Evolutionary conservation across 495 filamentous ascomycete genomes (phyloP).

Genomic region (Annulohypoxylon nitens): DNA sequence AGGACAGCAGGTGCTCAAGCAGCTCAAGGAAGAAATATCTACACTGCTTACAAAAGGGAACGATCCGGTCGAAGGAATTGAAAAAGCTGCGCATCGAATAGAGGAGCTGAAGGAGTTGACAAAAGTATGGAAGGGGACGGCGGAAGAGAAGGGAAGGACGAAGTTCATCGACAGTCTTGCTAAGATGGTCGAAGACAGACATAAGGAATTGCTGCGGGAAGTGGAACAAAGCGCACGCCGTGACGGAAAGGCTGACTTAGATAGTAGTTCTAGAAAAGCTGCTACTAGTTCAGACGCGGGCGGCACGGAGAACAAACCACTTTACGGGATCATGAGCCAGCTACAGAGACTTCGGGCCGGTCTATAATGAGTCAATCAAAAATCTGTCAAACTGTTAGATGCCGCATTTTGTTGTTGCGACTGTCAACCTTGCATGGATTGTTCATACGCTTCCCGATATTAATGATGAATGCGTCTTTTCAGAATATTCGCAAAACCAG

Average conservation of each 20-base stretch:
- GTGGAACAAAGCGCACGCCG: constrained; percentile 57
- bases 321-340: constrained; percentile 83
- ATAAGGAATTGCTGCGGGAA: constrained; percentile 67
- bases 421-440: background rate
- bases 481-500: background rate
- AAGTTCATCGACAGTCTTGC: constrained; percentile 85
- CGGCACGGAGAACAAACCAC: constrained; percentile 54
- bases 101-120: constrained; percentile 78
- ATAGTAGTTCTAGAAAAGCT: constrained; percentile 46
- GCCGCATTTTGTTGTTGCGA: background rate
- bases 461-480: background rate
- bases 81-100: constrained; percentile 77
- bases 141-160: constrained; percentile 86
- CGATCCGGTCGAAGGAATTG: constrained; percentile 67
- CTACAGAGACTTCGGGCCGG: constrained; percentile 83
- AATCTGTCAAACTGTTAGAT: constrained; percentile 2
- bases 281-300: constrained; percentile 45
- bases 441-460: background rate
- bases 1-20: constrained; percentile 77
- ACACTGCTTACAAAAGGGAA: constrained; percentile 69
- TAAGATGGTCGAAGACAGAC: constrained; percentile 69
- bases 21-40: constrained; percentile 77
- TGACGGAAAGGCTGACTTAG: constrained; percentile 46
- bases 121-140: constrained; percentile 90
- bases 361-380: constrained; percentile 61